phyloP scores from a whole-genome alignment of 176 grass and related monocot genomes.

The Bonia amplexicaulis region DNA sequence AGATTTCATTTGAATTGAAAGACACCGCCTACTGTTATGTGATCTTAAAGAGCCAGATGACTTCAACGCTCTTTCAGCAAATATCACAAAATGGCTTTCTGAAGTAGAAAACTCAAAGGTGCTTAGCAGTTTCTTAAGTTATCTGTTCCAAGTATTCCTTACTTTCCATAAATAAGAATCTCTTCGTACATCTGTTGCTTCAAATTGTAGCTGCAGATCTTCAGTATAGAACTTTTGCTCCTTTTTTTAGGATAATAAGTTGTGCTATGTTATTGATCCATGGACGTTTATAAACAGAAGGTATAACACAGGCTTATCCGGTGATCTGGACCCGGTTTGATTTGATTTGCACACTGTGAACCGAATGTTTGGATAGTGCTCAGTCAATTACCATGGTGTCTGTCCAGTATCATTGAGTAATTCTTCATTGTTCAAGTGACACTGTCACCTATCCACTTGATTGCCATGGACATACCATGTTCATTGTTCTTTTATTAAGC shows the following conservation, averaged over 20 bases:
- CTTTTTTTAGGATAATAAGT: neutral
- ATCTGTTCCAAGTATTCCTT: neutral
- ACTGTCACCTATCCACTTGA: neutral
- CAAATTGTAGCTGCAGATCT: slow-evolving; percentile 6
- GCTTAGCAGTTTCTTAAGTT: neutral
- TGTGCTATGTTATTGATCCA: neutral
- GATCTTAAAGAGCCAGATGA: slow-evolving; percentile 78
- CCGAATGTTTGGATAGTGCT: slow-evolving; percentile 1
- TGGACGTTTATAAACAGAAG: neutral
- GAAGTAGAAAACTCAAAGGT: slow-evolving; percentile 91
- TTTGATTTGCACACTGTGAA: neutral
- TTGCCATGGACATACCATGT: neutral
- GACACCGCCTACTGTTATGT: slow-evolving; percentile 73
- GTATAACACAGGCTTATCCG: neutral
- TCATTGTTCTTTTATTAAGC: slow-evolving; percentile 8
- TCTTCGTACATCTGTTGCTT: neutral
- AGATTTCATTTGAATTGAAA: slow-evolving; percentile 89
- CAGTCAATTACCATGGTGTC: neutral
- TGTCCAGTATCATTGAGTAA: neutral
- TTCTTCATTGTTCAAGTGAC: neutral
- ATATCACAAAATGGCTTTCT: slow-evolving; percentile 78
- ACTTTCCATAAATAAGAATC: neutral
- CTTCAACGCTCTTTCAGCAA: slow-evolving; percentile 58
- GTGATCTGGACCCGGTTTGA: neutral
- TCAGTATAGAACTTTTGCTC: neutral